These are phyloP conservation scores for Aegilops longissima DNA, from an alignment of 176 grass and related monocot genomes.

Conservation along the genomic window DNA sequence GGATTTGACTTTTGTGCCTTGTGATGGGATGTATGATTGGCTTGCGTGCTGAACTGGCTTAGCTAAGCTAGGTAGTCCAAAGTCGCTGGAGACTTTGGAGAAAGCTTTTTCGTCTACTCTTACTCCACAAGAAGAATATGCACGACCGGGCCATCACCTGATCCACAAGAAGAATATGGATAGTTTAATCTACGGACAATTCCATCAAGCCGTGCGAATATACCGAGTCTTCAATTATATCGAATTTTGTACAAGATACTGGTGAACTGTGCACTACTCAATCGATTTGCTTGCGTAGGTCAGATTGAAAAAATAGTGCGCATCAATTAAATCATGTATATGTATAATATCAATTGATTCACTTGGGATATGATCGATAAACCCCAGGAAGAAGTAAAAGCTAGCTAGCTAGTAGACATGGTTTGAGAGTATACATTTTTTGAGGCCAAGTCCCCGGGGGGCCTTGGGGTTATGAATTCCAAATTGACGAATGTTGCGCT, in stretches of 20 bases:
- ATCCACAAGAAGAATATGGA: not conserved
- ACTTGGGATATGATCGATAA: not conserved
- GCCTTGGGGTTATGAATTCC: too few species aligned
- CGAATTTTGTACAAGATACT: not conserved
- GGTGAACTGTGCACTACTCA: not conserved
- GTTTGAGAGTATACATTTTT: not conserved
- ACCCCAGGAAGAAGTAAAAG: not conserved
- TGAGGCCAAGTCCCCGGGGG: too few species aligned
- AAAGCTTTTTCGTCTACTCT: constrained; percentile 28
- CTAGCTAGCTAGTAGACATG: not conserved
- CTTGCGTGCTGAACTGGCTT: constrained; percentile 3
- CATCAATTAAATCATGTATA: not conserved
- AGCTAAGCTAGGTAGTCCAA: not conserved
- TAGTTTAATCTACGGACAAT: not conserved
- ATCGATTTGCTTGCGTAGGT: not conserved
- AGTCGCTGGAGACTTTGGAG: constrained; percentile 32
- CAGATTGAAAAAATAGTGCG: not conserved
- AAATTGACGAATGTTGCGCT: too few species aligned
- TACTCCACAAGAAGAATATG: constrained; percentile 28
- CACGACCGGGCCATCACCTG: not conserved
- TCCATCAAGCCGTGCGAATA: not conserved
- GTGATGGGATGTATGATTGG: not conserved
- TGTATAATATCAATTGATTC: not conserved
- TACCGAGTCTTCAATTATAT: not conserved
- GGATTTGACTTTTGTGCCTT: not conserved